phyloP scores from a whole-genome alignment of 2,329 filamentous ascomycete genomes.

The Monosporascus sp. region DNA sequence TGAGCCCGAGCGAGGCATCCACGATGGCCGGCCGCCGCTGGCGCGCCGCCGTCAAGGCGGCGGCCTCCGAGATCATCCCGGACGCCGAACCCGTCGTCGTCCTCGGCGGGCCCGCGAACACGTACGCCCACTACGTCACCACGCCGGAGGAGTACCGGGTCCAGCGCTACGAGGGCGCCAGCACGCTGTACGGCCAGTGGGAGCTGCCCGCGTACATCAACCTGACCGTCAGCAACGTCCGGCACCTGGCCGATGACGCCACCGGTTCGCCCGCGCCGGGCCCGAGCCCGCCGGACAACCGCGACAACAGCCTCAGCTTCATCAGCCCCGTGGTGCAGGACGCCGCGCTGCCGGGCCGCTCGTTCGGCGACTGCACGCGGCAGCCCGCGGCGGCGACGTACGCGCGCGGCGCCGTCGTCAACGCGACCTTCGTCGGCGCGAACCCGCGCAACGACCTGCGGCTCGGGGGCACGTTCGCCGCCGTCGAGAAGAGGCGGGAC shows the following conservation, averaged over 20 bases:
- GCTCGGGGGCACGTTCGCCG: constrained; percentile 71
- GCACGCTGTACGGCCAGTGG: constrained; percentile 79
- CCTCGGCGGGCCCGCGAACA: constrained; percentile 82
- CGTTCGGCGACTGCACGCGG: constrained; percentile 63
- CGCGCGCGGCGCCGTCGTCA: constrained; percentile 55
- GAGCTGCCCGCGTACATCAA: constrained; percentile 86
- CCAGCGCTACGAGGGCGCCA: constrained; percentile 93
- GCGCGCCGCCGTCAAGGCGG: constrained; percentile 63
- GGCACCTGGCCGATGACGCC: constrained; percentile 53
- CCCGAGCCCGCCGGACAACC: constrained; percentile 71
- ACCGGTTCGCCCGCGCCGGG: constrained; percentile 44
- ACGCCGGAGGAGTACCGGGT: constrained; percentile 77
- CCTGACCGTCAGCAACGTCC: constrained; percentile 67
- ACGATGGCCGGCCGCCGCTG: constrained; percentile 90
- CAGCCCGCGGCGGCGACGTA: constrained; percentile 50
- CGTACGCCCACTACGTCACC: constrained; percentile 76
- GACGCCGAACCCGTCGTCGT: constrained; percentile 62
- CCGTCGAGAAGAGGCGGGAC: constrained; percentile 61
- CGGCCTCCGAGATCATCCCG: constrained; percentile 34
- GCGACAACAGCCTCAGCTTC: constrained; percentile 69
- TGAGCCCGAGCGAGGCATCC: constrained; percentile 82
- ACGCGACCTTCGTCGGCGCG: constrained; percentile 72
- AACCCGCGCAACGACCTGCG: constrained; percentile 87
- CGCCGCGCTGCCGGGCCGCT: constrained; percentile 56
- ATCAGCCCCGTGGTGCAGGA: constrained; percentile 78